phyloP scores from a whole-genome alignment of 2,329 filamentous ascomycete genomes.

The Colletotrichum musae region DNA sequence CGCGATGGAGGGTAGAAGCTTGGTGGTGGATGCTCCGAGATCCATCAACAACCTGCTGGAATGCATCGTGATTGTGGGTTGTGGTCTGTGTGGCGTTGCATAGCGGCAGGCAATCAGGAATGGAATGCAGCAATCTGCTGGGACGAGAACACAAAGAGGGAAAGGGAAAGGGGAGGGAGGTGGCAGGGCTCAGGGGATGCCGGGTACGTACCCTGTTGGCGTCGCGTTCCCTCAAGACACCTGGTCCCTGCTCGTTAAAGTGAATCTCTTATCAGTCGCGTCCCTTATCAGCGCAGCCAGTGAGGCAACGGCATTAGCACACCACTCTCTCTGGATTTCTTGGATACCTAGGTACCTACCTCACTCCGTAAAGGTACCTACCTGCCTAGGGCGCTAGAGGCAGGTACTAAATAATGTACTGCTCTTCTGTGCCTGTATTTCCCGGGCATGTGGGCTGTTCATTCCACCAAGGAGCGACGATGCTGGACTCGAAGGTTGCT shows the following conservation, averaged over 20 bases:
- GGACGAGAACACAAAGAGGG: not conserved
- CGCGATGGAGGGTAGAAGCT: slow-evolving; percentile 11
- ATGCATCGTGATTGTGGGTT: slow-evolving; percentile 15
- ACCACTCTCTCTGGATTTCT: slow-evolving; percentile 8
- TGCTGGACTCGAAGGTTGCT: not conserved
- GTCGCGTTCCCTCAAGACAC: not conserved
- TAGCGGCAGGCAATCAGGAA: slow-evolving; percentile 16
- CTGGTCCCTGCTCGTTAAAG: slow-evolving; percentile 17
- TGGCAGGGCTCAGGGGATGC: slow-evolving; percentile 22
- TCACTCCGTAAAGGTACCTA: no score
- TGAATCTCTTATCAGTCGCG: slow-evolving; percentile 30
- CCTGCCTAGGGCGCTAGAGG: no score
- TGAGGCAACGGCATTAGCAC: slow-evolving; percentile 19
- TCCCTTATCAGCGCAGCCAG: slow-evolving; percentile 21
- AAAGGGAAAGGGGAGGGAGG: slow-evolving; percentile 12
- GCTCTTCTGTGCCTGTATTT: no score
- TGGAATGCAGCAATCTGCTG: slow-evolving; percentile 1
- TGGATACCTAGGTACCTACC: not conserved
- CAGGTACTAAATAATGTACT: no score
- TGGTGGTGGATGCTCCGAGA: slow-evolving; percentile 9
- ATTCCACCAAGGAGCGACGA: not conserved
- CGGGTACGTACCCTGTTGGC: not conserved
- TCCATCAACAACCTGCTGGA: not conserved
- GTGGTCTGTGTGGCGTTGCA: slow-evolving; percentile 18
- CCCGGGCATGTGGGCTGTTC: not conserved